phyloP scores from a whole-genome alignment of 768 basidiomycete species.

The Boletus sp. region DNA sequence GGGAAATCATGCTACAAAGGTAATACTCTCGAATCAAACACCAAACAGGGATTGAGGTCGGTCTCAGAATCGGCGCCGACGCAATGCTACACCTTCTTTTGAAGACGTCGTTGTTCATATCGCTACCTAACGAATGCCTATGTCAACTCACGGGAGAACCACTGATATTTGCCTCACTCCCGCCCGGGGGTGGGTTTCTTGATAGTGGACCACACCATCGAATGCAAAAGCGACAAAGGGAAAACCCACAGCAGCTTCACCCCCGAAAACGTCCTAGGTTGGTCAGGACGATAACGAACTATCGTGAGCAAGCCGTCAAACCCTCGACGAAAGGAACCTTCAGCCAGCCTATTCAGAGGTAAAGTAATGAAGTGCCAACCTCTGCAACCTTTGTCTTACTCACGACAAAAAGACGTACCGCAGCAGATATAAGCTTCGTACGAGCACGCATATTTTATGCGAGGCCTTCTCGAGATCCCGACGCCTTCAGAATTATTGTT shows the following conservation, averaged over 20 bases:
- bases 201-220: not conserved
- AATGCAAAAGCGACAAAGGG: conserved; percentile 25
- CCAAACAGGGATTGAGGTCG: not conserved
- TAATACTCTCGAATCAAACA: conserved; percentile 19
- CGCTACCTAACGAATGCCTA: conserved; percentile 78
- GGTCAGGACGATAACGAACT: not conserved
- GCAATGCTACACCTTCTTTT: conserved; percentile 76
- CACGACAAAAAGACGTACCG: conserved; percentile 35
- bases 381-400: not conserved
- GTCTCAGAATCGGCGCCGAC: conserved; percentile 67
- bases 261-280: conserved; percentile 30
- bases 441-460: conserved; percentile 68
- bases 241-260: conserved; percentile 7
- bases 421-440: conserved; percentile 49
- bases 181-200: conserved; percentile 12
- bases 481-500: conserved; percentile 48
- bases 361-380: not conserved
- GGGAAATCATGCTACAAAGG: conserved; percentile 65
- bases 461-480: conserved; percentile 50
- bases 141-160: conserved; percentile 81
- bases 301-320: conserved; percentile 3
- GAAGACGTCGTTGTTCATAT: conserved; percentile 68
- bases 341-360: conserved; percentile 23
- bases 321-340: not conserved
- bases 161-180: conserved; percentile 44